Percentiles rank a stretch among this genome's conserved stretches.
Evolutionary conservation across 73 alveolate genomes (phyloP).

Genomic region (Breviolum minutum): DNA sequence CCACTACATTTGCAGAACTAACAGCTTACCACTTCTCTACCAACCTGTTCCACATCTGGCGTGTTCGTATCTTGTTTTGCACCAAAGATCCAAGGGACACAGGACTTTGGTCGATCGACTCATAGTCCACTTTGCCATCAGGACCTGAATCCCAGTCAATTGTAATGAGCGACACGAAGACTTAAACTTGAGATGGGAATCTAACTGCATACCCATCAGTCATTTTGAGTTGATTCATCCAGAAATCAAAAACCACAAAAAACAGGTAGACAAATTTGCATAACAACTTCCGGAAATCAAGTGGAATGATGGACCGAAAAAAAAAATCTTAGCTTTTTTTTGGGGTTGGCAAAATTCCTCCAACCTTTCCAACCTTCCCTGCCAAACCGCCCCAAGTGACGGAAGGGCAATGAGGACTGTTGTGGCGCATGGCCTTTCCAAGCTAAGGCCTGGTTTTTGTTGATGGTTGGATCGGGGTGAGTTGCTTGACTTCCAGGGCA

Average conservation of each 20-base stretch:
- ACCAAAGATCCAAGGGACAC: conserved; percentile 4
- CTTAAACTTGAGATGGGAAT: neutral
- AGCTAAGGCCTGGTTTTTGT: conserved; percentile 3
- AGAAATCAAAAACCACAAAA: too few species aligned
- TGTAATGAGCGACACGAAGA: neutral
- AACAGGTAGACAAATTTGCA: too few species aligned
- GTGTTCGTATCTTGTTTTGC: neutral
- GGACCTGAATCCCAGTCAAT: conserved; percentile 19
- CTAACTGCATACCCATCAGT: neutral
- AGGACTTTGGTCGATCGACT: conserved; percentile 78
- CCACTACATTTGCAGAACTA: too few species aligned
- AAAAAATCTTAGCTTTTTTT: too few species aligned
- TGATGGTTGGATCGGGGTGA: neutral
- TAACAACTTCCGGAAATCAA: too few species aligned
- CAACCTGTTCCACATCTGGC: neutral
- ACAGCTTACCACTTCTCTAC: too few species aligned
- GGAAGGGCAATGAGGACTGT: conserved; percentile 77
- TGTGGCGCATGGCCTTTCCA: conserved; percentile 69
- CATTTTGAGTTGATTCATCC: neutral
- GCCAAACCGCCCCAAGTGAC: conserved; percentile 18
- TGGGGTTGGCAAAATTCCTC: too few species aligned
- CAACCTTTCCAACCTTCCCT: too few species aligned
- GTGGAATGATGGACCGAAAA: too few species aligned
- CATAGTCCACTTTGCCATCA: conserved; percentile 75
- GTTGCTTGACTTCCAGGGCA: neutral